Evolutionary conservation across 2,329 filamentous ascomycete species (phyloP), one percentile per base, ranked within the genome.

Genomic region (Penicillium sp.): DNA sequence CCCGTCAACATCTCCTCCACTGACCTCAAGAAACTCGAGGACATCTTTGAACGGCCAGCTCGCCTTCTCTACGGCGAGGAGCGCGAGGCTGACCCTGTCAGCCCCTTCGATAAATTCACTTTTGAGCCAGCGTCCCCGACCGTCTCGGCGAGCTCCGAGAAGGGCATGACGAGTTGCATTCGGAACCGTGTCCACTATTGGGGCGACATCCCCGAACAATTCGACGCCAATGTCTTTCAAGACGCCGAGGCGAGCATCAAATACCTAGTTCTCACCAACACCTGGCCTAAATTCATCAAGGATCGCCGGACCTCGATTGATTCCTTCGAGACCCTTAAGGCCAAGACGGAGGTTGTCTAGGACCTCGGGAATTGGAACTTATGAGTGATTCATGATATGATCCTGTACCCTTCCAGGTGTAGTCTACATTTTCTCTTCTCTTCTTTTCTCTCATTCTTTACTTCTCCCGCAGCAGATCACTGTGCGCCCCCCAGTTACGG

Each of bases 241-340:
- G 78, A 75, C 4, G 84, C 86, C 0, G 81, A 87, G 67, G 73
- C 74, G n/a, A 83, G 81, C 65, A 84, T 90, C 74, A 88, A 88
- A 72, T 87, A 89, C 60, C 79, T 89, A 5, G 86, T 90, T 2
- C 75, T 89, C 59, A 88, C 86, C 14, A 89, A 89, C 68, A 90
- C 88, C 0, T 90, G 88, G 87, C 83, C 75, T 35, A 77, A 77
- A 63, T 78, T 76, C 54, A 69, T 76, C 41, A 54, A 52, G 43
- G 38, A 42, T 31, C 50, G 43, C n/a, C 42, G 56, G n/a, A 41
- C 56, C 25, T 58, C 56, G 15, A 49, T 58, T 15, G 50, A 45
- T 20, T 58, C 56, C 3, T 47, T 58, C 35, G 50, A 49, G 34
- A 54, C 50, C 11, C 43, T 58, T 4, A 38, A 25, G 31, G 7